Conservation (phyloP, 2,329 filamentous ascomycete species). For the Penicillium sp. region DNA sequence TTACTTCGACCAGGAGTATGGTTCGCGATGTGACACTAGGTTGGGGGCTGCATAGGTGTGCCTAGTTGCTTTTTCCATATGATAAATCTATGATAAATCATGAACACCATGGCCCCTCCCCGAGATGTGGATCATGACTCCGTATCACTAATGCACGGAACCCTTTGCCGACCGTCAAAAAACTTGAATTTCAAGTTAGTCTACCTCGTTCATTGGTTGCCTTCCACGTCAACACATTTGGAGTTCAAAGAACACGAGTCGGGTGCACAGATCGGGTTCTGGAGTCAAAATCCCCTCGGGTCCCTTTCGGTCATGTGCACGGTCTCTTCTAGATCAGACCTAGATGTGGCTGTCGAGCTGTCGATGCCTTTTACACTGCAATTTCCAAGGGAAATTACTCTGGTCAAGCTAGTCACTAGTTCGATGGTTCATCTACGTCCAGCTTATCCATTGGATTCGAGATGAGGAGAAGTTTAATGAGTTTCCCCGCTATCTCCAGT, state of each 20-base stretch:
- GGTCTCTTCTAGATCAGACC: neutral
- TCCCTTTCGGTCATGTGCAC: neutral
- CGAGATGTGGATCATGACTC: conserved; percentile 6
- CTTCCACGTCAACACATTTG: conserved; percentile 2
- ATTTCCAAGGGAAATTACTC: neutral
- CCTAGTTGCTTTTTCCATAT: neutral
- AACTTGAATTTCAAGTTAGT: neutral
- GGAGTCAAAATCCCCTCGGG: neutral
- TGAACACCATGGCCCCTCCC: neutral
- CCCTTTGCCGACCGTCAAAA: conserved; percentile 13
- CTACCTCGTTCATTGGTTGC: neutral
- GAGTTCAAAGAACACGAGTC: neutral
- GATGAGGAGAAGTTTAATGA: neutral
- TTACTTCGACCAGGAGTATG: conserved; percentile 14
- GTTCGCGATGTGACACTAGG: neutral
- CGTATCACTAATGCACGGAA: conserved; percentile 11
- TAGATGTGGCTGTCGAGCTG: neutral
- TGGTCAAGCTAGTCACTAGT: neutral
- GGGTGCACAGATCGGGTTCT: neutral
- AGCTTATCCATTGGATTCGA: neutral
- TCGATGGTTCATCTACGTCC: neutral
- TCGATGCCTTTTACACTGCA: neutral
- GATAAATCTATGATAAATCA: neutral
- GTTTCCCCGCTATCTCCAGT: neutral
- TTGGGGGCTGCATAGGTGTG: neutral